phyloP scores from a whole-genome alignment of 1,139 yeast genomes.

The Yamadazyma dushanensis region DNA sequence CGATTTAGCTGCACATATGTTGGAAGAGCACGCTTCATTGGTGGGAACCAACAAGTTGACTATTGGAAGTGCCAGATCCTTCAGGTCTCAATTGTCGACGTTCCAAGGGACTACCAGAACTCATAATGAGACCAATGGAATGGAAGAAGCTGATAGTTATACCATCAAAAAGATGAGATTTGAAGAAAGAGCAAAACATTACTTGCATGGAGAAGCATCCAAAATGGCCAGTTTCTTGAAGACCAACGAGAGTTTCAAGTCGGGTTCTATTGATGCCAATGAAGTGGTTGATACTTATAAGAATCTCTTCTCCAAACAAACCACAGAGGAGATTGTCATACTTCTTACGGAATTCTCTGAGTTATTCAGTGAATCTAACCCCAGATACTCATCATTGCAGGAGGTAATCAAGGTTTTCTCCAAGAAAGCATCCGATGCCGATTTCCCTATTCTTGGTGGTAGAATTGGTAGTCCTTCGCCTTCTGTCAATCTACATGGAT shows the following conservation, averaged over 20 bases:
- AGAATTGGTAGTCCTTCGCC: conserved; percentile 18
- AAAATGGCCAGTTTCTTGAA: conserved; percentile 50
- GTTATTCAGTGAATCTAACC: conserved; percentile 41
- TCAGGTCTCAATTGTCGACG: conserved; percentile 71
- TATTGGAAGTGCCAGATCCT: conserved; percentile 47
- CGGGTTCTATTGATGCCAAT: conserved; percentile 46
- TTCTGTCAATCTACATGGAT: conserved; percentile 23
- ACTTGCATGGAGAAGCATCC: conserved; percentile 54
- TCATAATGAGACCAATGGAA: conserved; percentile 8
- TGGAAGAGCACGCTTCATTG: conserved; percentile 72
- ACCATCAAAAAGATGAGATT: conserved; percentile 63
- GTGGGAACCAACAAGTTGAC: conserved; percentile 48
- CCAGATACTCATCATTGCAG: conserved; percentile 29
- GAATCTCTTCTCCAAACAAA: conserved; percentile 45
- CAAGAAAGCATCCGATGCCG: conserved; percentile 14
- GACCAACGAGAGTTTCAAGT: conserved; percentile 50
- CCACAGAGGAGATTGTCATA: conserved; percentile 49
- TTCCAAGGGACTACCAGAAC: conserved; percentile 24
- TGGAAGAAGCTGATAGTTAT: conserved; percentile 37
- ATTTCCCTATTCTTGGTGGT: conserved; percentile 38
- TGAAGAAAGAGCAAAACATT: conserved; percentile 84
- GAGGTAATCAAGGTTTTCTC: conserved; percentile 25
- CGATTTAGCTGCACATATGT: conserved; percentile 86
- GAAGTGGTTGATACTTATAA: conserved; percentile 54
- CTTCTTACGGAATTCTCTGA: conserved; percentile 59